Evolutionary conservation across 2,329 filamentous ascomycete species (phyloP).

Genomic region (Fusarium poae): DNA sequence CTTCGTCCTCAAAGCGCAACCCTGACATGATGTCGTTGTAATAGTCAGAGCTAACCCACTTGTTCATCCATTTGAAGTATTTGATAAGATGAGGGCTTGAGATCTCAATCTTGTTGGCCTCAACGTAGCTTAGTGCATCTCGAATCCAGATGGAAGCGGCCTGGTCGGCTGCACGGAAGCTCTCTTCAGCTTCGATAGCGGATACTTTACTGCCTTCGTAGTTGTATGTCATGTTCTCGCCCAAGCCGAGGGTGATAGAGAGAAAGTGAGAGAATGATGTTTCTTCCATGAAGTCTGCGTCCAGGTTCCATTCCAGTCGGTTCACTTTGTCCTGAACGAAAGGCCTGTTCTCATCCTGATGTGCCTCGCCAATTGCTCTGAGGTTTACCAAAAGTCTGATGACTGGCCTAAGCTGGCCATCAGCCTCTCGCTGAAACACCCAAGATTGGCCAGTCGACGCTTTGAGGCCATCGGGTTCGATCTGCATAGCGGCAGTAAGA

Average conservation of each 20-base stretch:
- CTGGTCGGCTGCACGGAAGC: slow-evolving; percentile 6
- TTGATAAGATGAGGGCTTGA: slow-evolving; percentile 13
- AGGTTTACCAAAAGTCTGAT: slow-evolving; percentile 10
- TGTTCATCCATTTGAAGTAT: slow-evolving; percentile 20
- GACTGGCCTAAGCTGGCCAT: slow-evolving; percentile 7
- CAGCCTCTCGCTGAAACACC: background rate
- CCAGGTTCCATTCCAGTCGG: slow-evolving; percentile 9
- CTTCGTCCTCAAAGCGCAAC: background rate
- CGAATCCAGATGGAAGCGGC: slow-evolving; percentile 14
- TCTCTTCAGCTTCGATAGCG: background rate
- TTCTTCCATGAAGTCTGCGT: slow-evolving; percentile 4
- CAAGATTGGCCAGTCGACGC: slow-evolving; percentile 10
- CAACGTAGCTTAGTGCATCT: slow-evolving; percentile 3
- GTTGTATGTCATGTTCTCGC: slow-evolving; percentile 10
- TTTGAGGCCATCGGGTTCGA: slow-evolving; percentile 1
- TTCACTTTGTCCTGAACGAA: slow-evolving; percentile 11
- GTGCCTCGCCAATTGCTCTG: slow-evolving; percentile 1
- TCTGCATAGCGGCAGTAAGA: slow-evolving; percentile 16
- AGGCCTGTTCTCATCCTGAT: slow-evolving; percentile 6
- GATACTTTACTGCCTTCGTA: slow-evolving; percentile 6
- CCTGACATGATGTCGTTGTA: slow-evolving; percentile 11
- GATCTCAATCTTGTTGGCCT: slow-evolving; percentile 8
- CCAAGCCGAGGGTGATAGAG: background rate
- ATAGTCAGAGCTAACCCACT: slow-evolving; percentile 10
- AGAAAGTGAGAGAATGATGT: slow-evolving; percentile 2